Evolutionary conservation across 2,329 filamentous ascomycete species (phyloP).

Genomic region (Hymenoscyphus fructigenus): DNA sequence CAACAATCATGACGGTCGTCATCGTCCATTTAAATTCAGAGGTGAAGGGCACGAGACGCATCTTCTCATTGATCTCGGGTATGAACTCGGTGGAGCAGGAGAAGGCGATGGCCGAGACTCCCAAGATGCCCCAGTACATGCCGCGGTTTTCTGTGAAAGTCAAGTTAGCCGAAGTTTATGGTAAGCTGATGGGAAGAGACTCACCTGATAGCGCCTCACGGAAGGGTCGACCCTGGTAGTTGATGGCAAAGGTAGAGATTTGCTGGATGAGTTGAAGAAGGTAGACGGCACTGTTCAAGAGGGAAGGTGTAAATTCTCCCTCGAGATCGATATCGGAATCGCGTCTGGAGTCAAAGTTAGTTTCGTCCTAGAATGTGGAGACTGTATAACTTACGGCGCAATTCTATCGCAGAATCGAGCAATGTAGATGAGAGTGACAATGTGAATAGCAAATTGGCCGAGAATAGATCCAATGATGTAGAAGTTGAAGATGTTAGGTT

Average conservation of each 20-base stretch:
- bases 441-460: slow-evolving; percentile 95
- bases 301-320: slow-evolving; percentile 87
- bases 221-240: slow-evolving; percentile 98
- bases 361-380: background rate
- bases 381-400: slow-evolving; percentile 67
- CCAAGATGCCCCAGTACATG: slow-evolving; percentile 97
- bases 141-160: slow-evolving; percentile 63
- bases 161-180: slow-evolving; percentile 13
- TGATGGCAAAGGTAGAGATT: slow-evolving; percentile 98
- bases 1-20: slow-evolving; percentile 79
- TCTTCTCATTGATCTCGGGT: slow-evolving; percentile 89
- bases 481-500: slow-evolving; percentile 98
- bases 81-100: slow-evolving; percentile 93
- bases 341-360: slow-evolving; percentile 42
- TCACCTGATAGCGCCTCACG: slow-evolving; percentile 79
- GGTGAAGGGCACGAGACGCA: slow-evolving; percentile 88
- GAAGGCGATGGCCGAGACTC: slow-evolving; percentile 87
- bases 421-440: slow-evolving; percentile 90
- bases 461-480: slow-evolving; percentile 98
- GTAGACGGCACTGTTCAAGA: slow-evolving; percentile 96
- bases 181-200: background rate
- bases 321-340: slow-evolving; percentile 78
- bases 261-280: slow-evolving; percentile 97
- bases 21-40: slow-evolving; percentile 86
- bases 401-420: slow-evolving; percentile 82